Conservation (phyloP, 805 yeast genomes). For the Wickerhamomyces alni region DNA sequence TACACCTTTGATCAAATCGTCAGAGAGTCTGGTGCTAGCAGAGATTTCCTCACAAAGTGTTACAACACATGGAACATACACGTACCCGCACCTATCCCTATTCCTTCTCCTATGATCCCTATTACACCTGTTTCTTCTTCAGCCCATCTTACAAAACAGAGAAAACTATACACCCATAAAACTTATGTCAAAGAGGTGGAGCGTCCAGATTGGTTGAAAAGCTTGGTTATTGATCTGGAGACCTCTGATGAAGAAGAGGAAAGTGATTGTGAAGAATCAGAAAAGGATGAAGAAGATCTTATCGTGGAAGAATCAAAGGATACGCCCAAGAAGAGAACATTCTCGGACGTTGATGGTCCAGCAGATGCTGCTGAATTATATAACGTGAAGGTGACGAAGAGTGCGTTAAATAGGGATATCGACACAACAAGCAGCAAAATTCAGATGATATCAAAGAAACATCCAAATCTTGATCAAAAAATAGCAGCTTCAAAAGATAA, state of each 20-base stretch:
- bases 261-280: conserved; percentile 4
- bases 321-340: conserved; percentile 4
- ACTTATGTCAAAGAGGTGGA: conserved; percentile 10
- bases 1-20: conserved; percentile 17
- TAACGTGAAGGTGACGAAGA: conserved; percentile 1
- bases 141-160: neutral
- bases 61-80: conserved; percentile 16
- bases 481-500: neutral
- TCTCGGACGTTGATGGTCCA: neutral
- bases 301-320: neutral
- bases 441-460: neutral
- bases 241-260: conserved; percentile 14
- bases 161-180: conserved; percentile 8
- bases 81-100: conserved; percentile 2
- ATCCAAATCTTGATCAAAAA: neutral
- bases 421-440: neutral
- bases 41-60: conserved; percentile 14
- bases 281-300: neutral
- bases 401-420: neutral
- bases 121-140: neutral
- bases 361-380: neutral
- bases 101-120: neutral
- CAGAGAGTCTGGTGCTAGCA: conserved; percentile 10
- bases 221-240: conserved; percentile 19
- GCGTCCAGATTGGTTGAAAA: conserved; percentile 21